Base-by-base conservation (phyloP, 2,329 filamentous ascomycete genomes). In the Teratosphaeria destructans region DNA sequence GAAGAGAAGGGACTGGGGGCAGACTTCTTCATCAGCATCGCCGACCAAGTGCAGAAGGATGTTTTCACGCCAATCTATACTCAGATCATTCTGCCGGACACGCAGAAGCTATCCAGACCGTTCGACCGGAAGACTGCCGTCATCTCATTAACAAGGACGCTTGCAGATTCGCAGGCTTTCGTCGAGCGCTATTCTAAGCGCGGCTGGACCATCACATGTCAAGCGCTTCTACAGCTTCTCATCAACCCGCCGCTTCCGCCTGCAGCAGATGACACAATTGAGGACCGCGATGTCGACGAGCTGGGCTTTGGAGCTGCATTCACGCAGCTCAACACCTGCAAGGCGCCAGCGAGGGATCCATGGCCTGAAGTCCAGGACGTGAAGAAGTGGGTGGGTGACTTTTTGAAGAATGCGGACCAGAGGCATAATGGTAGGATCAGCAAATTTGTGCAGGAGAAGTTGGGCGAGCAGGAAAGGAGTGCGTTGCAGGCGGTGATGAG, bases 301-400 rank as follows among this genome's bases (percentile, higher is more conserved):
- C 85, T 96, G 65, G 87, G 90, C 32, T 99, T 99, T 70, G 94
- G 94, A 29, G 86, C 96, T 64, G 93, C 91, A 8, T 99, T 95
- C 76, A 97, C 94, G 0, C 87, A 89, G 35, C 82, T 99, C 63
- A 95, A 93, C 77, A 96, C 93, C 0, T 94, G 93, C 77, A 90
- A 87, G 72, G 85, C 85, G 61, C 78, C 84, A 3, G 77, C 83
- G 1, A 81, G 81, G 57, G 94, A 97, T 72, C 88, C 92, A 23
- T 97, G 91, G 79, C 88, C 92, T 0, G 88, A 96, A 62, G 85
- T 96, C 14, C 82, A 84, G 5, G 86, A 91, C 58, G 88, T 90
- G 57, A 88, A 87, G 72, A 74, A 71, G 10, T 99, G 93, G 93
- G 92, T 96, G n/a, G 81, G 88, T 59, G 77, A 82, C 64, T 91